A percentile compares a stretch with the other conserved stretches of the same genome.
phyloP scores from a whole-genome alignment of 495 filamentous ascomycete species.

The Penicillium lagena region DNA sequence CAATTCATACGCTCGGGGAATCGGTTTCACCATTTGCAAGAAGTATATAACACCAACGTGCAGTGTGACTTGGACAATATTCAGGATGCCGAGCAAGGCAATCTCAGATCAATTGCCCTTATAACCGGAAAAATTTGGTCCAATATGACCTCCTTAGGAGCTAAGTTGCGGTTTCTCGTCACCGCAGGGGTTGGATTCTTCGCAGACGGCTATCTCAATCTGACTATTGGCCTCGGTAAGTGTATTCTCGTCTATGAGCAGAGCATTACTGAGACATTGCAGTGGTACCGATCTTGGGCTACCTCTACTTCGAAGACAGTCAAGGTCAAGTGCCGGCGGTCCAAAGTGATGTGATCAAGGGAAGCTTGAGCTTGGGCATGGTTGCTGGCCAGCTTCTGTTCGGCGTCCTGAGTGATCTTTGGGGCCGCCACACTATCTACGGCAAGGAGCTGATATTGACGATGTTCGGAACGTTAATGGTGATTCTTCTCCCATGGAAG shows the following conservation, averaged over 20 bases:
- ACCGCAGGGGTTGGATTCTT: slow-evolving; percentile 11
- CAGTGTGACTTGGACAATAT: too few relatives aligned
- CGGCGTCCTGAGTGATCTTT: slow-evolving; percentile 8
- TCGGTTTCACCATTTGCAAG: too few relatives aligned
- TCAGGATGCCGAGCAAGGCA: too few relatives aligned
- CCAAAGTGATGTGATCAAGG: slow-evolving; percentile 12
- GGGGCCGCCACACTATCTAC: slow-evolving; percentile 7
- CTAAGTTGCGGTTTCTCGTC: slow-evolving; percentile 8
- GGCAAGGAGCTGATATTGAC: slow-evolving; percentile 8
- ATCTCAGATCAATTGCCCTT: too few relatives aligned
- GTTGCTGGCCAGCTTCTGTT: slow-evolving; percentile 9
- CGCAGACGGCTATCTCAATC: slow-evolving; percentile 13
- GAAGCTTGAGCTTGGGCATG: slow-evolving; percentile 11
- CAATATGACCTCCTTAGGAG: slow-evolving; percentile 11
- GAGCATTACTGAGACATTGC: neutral
- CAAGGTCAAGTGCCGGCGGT: slow-evolving; percentile 6
- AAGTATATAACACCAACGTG: too few relatives aligned
- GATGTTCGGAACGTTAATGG: slow-evolving; percentile 11
- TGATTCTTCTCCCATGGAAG: slow-evolving; percentile 13
- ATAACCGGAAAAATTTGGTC: neutral
- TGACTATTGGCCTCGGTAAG: slow-evolving; percentile 16
- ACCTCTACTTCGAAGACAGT: slow-evolving; percentile 7
- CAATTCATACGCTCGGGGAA: too few relatives aligned
- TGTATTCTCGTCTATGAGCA: neutral
- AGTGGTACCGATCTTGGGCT: slow-evolving; percentile 9